Conservation (phyloP, 2,329 filamentous ascomycete genomes). For the Phyllosticta paracitricarpa region DNA sequence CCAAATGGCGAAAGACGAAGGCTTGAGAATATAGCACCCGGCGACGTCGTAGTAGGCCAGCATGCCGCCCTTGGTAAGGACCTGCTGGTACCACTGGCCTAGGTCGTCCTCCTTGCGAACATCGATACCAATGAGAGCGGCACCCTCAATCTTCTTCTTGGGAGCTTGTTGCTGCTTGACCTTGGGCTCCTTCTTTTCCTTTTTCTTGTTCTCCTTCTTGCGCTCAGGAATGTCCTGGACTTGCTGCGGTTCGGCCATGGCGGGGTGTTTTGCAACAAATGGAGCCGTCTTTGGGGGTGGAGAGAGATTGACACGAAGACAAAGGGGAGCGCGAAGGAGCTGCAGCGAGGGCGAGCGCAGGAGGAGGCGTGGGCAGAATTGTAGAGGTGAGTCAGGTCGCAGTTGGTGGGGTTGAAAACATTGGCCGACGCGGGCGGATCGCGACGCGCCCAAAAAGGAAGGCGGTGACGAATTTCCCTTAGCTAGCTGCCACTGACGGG, state of each 20-base stretch:
- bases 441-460: neutral
- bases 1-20: constrained; percentile 58
- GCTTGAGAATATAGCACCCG: constrained; percentile 82
- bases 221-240: constrained; percentile 7
- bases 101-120: constrained; percentile 79
- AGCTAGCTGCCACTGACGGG: constrained; percentile 2
- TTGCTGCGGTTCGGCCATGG: constrained; percentile 8
- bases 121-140: constrained; percentile 75
- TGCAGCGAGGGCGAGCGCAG: neutral
- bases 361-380: constrained; percentile 1
- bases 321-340: neutral
- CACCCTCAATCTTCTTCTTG: constrained; percentile 47
- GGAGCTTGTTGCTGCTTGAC: constrained; percentile 18
- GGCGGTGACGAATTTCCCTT: constrained; percentile 7
- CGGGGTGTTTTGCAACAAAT: constrained; percentile 2
- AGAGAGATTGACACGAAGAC: neutral
- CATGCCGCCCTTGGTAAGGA: constrained; percentile 94
- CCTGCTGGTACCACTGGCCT: constrained; percentile 92
- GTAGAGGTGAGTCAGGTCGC: constrained; percentile 2
- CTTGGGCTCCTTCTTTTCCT: constrained; percentile 13
- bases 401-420: constrained; percentile 8
- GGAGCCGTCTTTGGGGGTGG: neutral
- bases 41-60: constrained; percentile 97
- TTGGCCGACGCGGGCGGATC: neutral
- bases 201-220: constrained; percentile 10